phyloP scores from a whole-genome alignment of 768 basidiomycete species.

The Astraeus odoratus region DNA sequence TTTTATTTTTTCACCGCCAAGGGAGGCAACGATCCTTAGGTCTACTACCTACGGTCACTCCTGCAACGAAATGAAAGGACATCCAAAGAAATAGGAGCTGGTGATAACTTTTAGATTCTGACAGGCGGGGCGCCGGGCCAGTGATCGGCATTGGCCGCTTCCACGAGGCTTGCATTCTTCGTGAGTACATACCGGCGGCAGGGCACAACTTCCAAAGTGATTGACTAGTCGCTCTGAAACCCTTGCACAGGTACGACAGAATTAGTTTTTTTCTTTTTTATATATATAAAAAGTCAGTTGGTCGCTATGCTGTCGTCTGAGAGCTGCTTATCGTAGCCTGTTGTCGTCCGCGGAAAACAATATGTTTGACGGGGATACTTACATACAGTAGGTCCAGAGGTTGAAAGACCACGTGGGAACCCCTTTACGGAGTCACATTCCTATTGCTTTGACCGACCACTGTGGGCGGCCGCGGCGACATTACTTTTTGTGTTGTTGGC shows the following conservation, averaged over 20 bases:
- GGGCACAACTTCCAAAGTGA: no score
- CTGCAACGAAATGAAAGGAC: no score
- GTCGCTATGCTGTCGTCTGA: no score
- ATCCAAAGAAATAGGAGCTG: no score
- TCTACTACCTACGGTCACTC: no score
- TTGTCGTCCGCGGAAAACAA: background rate
- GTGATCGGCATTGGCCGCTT: background rate
- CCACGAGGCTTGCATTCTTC: background rate
- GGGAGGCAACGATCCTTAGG: no score
- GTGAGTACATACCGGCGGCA: background rate
- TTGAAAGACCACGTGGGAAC: conserved; percentile 6
- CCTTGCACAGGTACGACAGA: no score
- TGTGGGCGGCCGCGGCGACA: conserved; percentile 1
- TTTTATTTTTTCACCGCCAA: no score
- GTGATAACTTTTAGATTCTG: background rate
- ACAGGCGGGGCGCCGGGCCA: background rate
- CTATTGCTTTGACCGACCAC: conserved; percentile 8
- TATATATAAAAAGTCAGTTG: no score
- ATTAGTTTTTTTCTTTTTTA: no score
- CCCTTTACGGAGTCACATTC: conserved; percentile 25
- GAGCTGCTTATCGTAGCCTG: background rate
- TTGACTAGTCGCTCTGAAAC: no score
- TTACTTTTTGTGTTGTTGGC: conserved; percentile 8
- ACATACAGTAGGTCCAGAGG: no score
- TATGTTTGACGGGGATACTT: background rate